A percentile compares a stretch with the other conserved stretches of the same genome.
Evolutionary conservation across 805 yeast species (phyloP).

Genomic region (Clavispora asparagi): DNA sequence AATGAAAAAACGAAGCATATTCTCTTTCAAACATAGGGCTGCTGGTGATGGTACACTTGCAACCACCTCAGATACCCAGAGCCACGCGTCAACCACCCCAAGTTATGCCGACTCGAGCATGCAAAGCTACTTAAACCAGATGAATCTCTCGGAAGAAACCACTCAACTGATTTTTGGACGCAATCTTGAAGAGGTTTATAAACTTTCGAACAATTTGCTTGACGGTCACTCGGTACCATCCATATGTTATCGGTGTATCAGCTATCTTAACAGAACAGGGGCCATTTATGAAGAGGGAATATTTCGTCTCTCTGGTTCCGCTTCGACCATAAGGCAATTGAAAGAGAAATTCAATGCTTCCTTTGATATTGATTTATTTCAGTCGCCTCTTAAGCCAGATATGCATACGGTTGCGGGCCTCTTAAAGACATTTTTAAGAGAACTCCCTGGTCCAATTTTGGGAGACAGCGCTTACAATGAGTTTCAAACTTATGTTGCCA

Average conservation of each 20-base stretch:
- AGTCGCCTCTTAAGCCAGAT: conserved; percentile 48
- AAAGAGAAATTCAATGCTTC: conserved; percentile 64
- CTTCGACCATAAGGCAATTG: conserved; percentile 63
- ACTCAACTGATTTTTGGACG: conserved; percentile 57
- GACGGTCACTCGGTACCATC: conserved; percentile 58
- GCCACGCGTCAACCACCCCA: neutral
- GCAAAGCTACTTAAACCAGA: conserved; percentile 27
- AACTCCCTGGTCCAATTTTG: conserved; percentile 64
- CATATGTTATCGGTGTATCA: conserved; percentile 70
- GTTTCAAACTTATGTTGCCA: conserved; percentile 14
- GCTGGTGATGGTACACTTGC: neutral
- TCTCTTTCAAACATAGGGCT: conserved; percentile 45
- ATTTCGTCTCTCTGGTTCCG: conserved; percentile 86
- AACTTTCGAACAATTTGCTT: conserved; percentile 45
- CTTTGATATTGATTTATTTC: conserved; percentile 63
- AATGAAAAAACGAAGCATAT: conserved; percentile 51
- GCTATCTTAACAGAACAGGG: conserved; percentile 55
- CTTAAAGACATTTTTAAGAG: conserved; percentile 75
- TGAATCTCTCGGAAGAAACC: conserved; percentile 29
- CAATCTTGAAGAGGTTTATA: conserved; percentile 48
- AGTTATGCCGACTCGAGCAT: conserved; percentile 4
- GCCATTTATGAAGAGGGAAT: conserved; percentile 88
- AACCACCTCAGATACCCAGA: neutral
- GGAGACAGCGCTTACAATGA: conserved; percentile 43
- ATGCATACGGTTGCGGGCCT: conserved; percentile 85